Evolutionary conservation across 768 basidiomycete species (phyloP), one percentile per base, ranked within the genome.

Genomic region (Mycena leptocephala): DNA sequence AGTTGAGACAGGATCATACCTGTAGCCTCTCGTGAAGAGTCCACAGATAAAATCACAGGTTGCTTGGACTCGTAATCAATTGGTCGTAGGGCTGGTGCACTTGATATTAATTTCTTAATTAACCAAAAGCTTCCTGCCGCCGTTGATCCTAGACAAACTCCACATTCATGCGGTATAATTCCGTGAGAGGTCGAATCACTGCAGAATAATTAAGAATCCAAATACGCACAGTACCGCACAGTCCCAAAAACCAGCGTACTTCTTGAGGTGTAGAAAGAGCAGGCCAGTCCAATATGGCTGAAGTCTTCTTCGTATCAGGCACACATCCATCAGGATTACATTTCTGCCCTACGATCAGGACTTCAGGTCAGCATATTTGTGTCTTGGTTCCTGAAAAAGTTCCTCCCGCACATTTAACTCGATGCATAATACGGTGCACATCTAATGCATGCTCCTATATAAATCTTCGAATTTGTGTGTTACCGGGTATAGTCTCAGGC

Each of bases 381-480:
- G 81, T 67, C 74, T 89, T 89, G 0, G 85, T 88, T n/a, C n/a
- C n/a, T n/a, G n/a, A n/a, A n/a, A n/a, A n/a, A n/a, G n/a, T n/a
- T n/a, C n/a, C n/a, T n/a, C 0, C 80, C 81, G 1, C 86, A 82
- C 2, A 82, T 71, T 24, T 82, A 76, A 41, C 82, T 78, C 2
- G 33, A 14, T 87, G 84, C 3, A 86, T 66, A 10, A 89, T 70
- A 0, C 82, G 55, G 53, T 89, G 80, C 6, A 87, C 66, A 32
- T 84, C 78, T 4, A 65, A 16, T 0, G 82, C 70, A 53, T 88
- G 84, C 59, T 89, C 85, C 82, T 83, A 88, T 0, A 90, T 79
- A 62, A 89, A 90, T 0, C 76, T 62, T 0, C 77, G 74, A 32
- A 84, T n/a, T n/a, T n/a, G n/a, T n/a, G n/a, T n/a, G n/a, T n/a